Evolutionary conservation across 2,329 filamentous ascomycete genomes (phyloP), one percentile per base, ranked within the genome.

Genomic region (Corniculantispora saksenae): DNA sequence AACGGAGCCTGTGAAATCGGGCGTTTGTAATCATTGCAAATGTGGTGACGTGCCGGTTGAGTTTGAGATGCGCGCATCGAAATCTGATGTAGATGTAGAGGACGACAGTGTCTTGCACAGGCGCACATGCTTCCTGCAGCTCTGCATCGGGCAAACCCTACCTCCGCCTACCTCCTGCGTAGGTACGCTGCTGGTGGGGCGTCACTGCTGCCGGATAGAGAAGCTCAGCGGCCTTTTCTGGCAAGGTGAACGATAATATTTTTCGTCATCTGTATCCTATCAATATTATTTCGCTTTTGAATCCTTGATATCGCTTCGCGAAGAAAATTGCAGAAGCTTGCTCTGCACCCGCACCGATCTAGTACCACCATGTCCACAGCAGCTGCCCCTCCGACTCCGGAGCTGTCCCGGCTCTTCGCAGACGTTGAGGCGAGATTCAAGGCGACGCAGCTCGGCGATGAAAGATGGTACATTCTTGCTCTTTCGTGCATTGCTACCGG

Each of bases 401-500:
- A 64, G 32, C 57, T 66, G 15, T 25, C 25, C 13, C 27, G 25
- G n/a, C 43, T 61, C 17, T 62, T 66, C 17, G 23, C 58, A 9
- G 47, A 60, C 43, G 58, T 66, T n/a, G 64, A 66, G 23, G 21
- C 58, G 23, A 48, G 53, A 19, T 58, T 66, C 51, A 50, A 50
- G 23, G 19, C 51, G 9, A 62, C 64, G 6, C 47, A 43, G 21
- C 53, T 66, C 47, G 45, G 45, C 45, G 53, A 51, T 21, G 64
- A 66, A 10, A 55, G 32, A 23, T 68, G 67, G 67, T 68, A 67
- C 45, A 67, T 68, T 43, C 64, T 65, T 23, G 60, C 64, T 32
- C 40, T 61, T 5, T 63, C 64, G 54, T 68, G 67, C 40, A 50
- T 68, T 48, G 45, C 57, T 12, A 68, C 66, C 10, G 71, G 69